phyloP scores from a whole-genome alignment of 2,329 filamentous ascomycete genomes.

The Diatrype stigma region DNA sequence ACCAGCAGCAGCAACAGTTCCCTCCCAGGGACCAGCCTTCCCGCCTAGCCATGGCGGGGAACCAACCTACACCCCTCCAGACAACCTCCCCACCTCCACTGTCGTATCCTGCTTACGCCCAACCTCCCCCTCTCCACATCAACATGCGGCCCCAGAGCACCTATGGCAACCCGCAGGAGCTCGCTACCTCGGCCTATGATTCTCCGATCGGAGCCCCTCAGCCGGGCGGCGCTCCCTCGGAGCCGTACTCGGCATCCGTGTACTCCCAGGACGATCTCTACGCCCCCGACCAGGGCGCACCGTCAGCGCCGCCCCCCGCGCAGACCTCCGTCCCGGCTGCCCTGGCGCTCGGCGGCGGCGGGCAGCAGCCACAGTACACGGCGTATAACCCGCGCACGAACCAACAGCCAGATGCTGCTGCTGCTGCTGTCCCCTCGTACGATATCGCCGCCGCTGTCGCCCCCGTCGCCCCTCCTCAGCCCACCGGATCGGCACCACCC shows the following conservation, averaged over 20 bases:
- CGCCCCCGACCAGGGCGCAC: conserved; percentile 22
- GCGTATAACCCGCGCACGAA: conserved; percentile 23
- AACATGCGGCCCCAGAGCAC: conserved; percentile 61
- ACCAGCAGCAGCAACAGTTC: conserved; percentile 40
- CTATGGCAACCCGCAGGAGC: conserved; percentile 69
- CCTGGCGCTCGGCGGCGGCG: conserved; percentile 16
- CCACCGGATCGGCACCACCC: conserved; percentile 36
- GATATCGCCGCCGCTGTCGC: too few species aligned
- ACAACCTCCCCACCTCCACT: conserved; percentile 49
- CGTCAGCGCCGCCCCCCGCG: conserved; percentile 25
- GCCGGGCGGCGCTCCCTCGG: conserved; percentile 32
- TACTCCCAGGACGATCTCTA: conserved; percentile 47
- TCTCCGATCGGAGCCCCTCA: conserved; percentile 60
- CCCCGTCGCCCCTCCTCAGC: conserved; percentile 26
- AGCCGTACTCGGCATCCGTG: conserved; percentile 42
- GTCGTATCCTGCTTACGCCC: conserved; percentile 46
- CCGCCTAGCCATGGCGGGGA: conserved; percentile 41
- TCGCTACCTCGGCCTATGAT: conserved; percentile 74
- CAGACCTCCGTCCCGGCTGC: conserved; percentile 19
- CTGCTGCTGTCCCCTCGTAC: conserved; percentile 17
- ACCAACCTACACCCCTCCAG: conserved; percentile 47
- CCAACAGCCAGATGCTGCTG: conserved; percentile 29
- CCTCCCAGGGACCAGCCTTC: conserved; percentile 50
- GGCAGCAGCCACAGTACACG: conserved; percentile 33
- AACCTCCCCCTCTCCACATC: conserved; percentile 36